Evolutionary conservation across 1,284 basidiomycete species (phyloP), one percentile per base, ranked within the genome.

Genomic region (Lentinula novae-zelandiae): DNA sequence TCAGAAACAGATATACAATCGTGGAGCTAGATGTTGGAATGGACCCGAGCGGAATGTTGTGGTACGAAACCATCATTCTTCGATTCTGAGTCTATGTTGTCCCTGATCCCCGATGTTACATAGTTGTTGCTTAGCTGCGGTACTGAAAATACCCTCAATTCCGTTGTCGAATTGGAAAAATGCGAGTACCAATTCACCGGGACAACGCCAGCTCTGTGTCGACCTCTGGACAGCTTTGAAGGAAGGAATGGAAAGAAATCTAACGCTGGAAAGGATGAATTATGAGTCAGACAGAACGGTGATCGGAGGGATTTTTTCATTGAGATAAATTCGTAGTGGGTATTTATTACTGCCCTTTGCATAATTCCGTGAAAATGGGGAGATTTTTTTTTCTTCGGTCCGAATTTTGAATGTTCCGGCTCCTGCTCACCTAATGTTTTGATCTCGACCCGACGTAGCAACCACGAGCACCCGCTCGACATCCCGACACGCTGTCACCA

Each of bases 21-120:
- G 84, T 52, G 96, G 96, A 44, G 79, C 91, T 1, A 87, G 88
- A 71, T 99, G 96, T 80, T 99, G 96, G 96, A 99, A 99, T 70
- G 96, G 96, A 0, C 96, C 96, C 1, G 84, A 91, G 66, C 86
- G 95, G 20, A 93, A 84, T 66, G 85, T 93, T 17, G 78, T 85
- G 67, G 93, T 92, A 72, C 63, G 78, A 27, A 27, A 27, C 3
- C 75, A 44, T 44, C 38, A 4, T 8, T 22, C 13, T 33, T 40
- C 13, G 22, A n/a, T 5, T 27, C 58, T 56, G 4, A 22, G 15
- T 51, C 58, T 39, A 40, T n/a, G 3, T 39, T 13, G 58, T 31
- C 5, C 44, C 46, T 38, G 40, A 36, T 40, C 48, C 5, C 62
- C 55, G 1, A 50, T 27, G 10, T 40, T 57, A 52, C 57, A 22